These are phyloP conservation scores for Epichloe festucae DNA, from an alignment of 2,329 filamentous ascomycete species.

Conservation along the genomic window DNA sequence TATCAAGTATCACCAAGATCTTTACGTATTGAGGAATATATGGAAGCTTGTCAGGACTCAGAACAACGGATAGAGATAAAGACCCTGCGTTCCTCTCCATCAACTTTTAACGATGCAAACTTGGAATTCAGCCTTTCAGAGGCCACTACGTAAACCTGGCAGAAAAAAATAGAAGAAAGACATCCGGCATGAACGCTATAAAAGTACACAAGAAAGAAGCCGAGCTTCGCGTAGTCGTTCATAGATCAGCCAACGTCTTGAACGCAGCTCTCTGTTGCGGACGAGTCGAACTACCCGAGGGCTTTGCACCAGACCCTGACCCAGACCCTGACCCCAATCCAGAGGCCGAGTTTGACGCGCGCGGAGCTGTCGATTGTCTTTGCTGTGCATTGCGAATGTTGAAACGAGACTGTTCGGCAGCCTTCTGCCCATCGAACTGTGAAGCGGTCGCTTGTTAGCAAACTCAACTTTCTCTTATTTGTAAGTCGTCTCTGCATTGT, in stretches of 20 bases:
- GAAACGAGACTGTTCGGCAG: conserved; percentile 46
- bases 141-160: background rate
- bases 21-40: too few species aligned
- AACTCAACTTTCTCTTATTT: background rate
- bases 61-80: too few species aligned
- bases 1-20: too few species aligned
- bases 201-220: background rate
- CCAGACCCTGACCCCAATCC: background rate
- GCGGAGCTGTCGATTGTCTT: conserved; percentile 1
- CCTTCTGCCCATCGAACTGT: conserved; percentile 48
- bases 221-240: background rate
- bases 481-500: conserved; percentile 1
- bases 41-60: too few species aligned
- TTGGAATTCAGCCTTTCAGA: background rate
- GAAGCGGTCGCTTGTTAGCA: conserved; percentile 12
- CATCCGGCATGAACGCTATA: background rate
- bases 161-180: background rate
- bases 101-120: too few species aligned
- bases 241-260: conserved; percentile 42
- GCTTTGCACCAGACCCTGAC: conserved; percentile 1
- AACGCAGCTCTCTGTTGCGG: conserved; percentile 24
- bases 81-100: too few species aligned
- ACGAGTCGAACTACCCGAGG: conserved; percentile 14
- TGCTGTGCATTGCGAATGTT: conserved; percentile 32
- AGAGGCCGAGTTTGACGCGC: background rate